Evolutionary conservation across 371 early-diverging fungal genomes (phyloP).

Genomic region (Nematocida sp.): DNA sequence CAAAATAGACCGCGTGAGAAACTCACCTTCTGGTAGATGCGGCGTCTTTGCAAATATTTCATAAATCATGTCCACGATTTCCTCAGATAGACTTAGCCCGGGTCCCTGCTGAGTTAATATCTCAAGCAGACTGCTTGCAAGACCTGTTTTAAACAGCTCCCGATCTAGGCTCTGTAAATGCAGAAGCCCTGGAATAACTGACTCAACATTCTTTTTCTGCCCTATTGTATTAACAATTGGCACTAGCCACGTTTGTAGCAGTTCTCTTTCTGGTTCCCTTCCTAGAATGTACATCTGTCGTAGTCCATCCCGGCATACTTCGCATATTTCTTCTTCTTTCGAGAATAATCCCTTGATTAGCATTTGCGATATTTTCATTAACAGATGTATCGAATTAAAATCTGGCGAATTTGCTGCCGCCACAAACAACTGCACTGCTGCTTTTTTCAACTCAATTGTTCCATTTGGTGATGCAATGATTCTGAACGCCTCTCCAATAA

Average conservation of each 20-base stretch:
- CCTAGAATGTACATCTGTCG: slow-evolving; percentile 57
- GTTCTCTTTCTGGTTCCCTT: slow-evolving; percentile 45
- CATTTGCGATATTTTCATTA: slow-evolving; percentile 54
- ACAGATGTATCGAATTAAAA: slow-evolving; percentile 7
- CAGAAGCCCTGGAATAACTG: slow-evolving; percentile 37
- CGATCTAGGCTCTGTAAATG: slow-evolving; percentile 39
- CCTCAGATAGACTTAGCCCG: background rate
- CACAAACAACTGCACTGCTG: slow-evolving; percentile 44
- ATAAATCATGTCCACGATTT: slow-evolving; percentile 18
- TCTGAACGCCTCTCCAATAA: slow-evolving; percentile 58
- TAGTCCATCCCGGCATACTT: slow-evolving; percentile 47
- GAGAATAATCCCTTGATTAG: slow-evolving; percentile 56
- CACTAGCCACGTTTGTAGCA: slow-evolving; percentile 49
- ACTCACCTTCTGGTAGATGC: slow-evolving; percentile 36
- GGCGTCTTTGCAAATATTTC: slow-evolving; percentile 42
- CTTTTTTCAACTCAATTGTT: slow-evolving; percentile 15
- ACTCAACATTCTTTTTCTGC: slow-evolving; percentile 39
- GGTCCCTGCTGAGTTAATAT: slow-evolving; percentile 1
- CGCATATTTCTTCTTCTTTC: slow-evolving; percentile 47
- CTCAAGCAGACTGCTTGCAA: slow-evolving; percentile 36
- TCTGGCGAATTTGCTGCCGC: slow-evolving; percentile 52
- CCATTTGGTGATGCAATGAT: slow-evolving; percentile 44
- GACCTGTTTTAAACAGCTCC: slow-evolving; percentile 38
- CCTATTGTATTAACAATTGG: slow-evolving; percentile 45
- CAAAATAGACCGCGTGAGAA: slow-evolving; percentile 24